Base-by-base conservation (phyloP, 768 basidiomycete genomes). In the Podaxis sp. region DNA sequence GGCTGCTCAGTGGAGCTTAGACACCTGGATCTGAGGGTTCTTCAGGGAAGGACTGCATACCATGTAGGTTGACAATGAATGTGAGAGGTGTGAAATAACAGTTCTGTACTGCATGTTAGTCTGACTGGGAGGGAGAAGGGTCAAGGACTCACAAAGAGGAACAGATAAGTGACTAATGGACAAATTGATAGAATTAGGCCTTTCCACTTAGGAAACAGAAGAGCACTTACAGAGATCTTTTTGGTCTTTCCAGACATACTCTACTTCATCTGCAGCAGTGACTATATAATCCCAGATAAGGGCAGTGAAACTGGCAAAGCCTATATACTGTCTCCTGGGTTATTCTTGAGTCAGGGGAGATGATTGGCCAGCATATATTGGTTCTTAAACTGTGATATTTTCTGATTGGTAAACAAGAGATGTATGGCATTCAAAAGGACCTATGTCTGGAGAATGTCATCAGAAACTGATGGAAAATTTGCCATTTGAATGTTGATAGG, bases 41-140 rank as follows among this genome's bases (percentile, higher is more conserved):
- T 29, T 33, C n/a, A 17, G 13, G 13, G 24, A 9, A 52, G 29
- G 56, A 22, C 25, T 15, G 37, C 66, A 57, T 67, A 78, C 80
- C 83, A 59, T 74, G 79, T 11, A 86, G 67, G 62, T 87, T 86
- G 50, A 87, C 69, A n/a, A 87, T 79, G 67, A 88, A 88, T 0
- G 82, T 84, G 2, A 88, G 72, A 0, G 86, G 86, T 0, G 83
- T 86, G 19, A 88, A 71, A 66, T 88, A 88, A 24, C 87, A 82
- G 66, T 88, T 88, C 86, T 88, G 22, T 36, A 12, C 22, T 22
- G 22, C 22, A 19, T n/a, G 12, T 27, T 19, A 46, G 11, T 55
- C 7, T 5, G 27, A n/a, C n/a, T 27, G 25, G 19, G 4, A 24
- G 22, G 49, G 49, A n/a, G 43, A 50, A 50, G 29, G 24, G 17